Conservation (phyloP, 331 rosid genomes). For the Prunus yedoensis region DNA sequence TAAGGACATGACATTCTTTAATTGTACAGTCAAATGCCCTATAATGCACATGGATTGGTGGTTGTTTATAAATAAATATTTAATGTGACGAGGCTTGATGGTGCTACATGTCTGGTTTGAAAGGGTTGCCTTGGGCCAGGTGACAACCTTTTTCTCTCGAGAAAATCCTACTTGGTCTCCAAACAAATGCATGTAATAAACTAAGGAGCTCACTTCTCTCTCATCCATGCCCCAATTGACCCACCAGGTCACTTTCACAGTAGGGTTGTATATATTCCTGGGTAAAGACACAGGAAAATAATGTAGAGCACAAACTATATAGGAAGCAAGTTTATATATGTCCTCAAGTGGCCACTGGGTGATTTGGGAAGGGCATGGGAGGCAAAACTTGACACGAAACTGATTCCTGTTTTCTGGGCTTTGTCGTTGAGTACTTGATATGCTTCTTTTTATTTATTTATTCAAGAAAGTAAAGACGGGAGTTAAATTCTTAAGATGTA, state of each 20-base stretch:
- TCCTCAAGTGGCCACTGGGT: neutral
- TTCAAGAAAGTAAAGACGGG: no score
- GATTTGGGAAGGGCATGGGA: neutral
- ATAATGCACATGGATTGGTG: neutral
- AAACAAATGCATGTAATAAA: neutral
- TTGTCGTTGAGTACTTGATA: neutral
- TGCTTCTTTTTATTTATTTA: neutral
- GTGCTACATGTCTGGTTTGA: neutral
- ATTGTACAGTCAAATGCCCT: neutral
- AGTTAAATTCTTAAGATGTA: no score
- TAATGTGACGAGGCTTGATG: neutral
- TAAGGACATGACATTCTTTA: neutral
- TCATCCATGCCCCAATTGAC: neutral
- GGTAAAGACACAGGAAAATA: neutral
- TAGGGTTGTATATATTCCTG: neutral
- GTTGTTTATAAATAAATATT: neutral
- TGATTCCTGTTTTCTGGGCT: neutral
- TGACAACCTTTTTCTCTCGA: neutral
- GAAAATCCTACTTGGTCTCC: neutral
- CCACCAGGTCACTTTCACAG: slow-evolving; percentile 32
- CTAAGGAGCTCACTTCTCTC: neutral
- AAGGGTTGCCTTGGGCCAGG: neutral
- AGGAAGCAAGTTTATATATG: neutral
- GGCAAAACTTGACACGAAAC: neutral
- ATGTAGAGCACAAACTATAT: neutral